Conservation (phyloP, 495 filamentous ascomycete species). For the Aspergillus egyptiacus region DNA sequence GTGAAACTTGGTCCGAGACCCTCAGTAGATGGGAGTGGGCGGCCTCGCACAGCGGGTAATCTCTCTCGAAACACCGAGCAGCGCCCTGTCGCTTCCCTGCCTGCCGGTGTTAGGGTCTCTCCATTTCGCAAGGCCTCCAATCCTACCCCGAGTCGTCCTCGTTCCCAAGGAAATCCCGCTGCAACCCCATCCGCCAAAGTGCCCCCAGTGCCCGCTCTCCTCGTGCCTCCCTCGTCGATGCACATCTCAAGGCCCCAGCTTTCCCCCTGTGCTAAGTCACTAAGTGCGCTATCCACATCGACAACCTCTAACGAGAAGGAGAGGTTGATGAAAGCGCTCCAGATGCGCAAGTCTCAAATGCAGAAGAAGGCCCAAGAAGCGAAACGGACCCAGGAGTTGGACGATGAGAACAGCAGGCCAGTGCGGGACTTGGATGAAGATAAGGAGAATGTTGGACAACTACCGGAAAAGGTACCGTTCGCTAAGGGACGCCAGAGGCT, state of each 20-base stretch:
- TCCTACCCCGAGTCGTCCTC: conserved; percentile 32
- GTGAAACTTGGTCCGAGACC: conserved; percentile 82
- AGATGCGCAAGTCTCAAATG: conserved; percentile 76
- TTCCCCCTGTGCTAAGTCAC: conserved; percentile 48
- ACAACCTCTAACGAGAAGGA: conserved; percentile 83
- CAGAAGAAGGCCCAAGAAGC: conserved; percentile 37
- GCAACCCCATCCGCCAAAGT: conserved; percentile 32
- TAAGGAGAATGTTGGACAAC: conserved; percentile 30
- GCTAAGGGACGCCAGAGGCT: conserved; percentile 3
- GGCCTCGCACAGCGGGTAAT: conserved; percentile 56
- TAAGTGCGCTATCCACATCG: conserved; percentile 46
- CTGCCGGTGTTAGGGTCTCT: conserved; percentile 44
- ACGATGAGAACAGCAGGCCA: conserved; percentile 15
- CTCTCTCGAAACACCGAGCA: conserved; percentile 42
- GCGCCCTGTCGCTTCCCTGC: conserved; percentile 66
- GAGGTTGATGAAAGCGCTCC: conserved; percentile 86
- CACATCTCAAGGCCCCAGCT: conserved; percentile 42
- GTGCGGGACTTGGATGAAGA: conserved; percentile 19
- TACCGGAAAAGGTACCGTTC: conserved; percentile 5
- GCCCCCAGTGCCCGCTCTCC: conserved; percentile 38
- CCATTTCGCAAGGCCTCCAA: conserved; percentile 38
- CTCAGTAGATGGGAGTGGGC: conserved; percentile 60
- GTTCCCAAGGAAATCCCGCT: conserved; percentile 37
- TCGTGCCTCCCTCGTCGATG: conserved; percentile 45
- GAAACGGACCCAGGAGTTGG: conserved; percentile 26